phyloP scores from a whole-genome alignment of 2,329 filamentous ascomycete genomes.

The Fonsecaea pugnacius region DNA sequence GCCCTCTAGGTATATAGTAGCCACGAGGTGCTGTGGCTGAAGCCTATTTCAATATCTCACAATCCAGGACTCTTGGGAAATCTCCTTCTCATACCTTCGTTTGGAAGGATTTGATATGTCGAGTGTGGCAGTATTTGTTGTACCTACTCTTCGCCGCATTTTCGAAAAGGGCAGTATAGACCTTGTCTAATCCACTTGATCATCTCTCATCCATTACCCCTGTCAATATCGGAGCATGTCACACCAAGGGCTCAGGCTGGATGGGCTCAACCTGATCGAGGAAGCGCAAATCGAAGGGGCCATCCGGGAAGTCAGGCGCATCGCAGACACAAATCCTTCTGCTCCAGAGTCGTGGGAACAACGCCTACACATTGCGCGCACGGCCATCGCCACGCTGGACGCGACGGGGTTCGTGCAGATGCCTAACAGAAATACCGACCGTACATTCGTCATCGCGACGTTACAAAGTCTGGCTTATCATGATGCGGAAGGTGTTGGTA shows the following conservation, averaged over 20 bases:
- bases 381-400: slow-evolving; percentile 27
- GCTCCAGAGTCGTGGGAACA: slow-evolving; percentile 24
- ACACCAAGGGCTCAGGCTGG: slow-evolving; percentile 4
- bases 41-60: slow-evolving; percentile 1
- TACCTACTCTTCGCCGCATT: neutral
- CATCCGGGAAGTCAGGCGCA: slow-evolving; percentile 25
- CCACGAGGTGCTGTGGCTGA: slow-evolving; percentile 9
- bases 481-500: slow-evolving; percentile 53
- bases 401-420: slow-evolving; percentile 19
- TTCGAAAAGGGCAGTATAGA: slow-evolving; percentile 2
- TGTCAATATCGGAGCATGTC: slow-evolving; percentile 15
- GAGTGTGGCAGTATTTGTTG: neutral
- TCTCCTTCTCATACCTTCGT: neutral
- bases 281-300: slow-evolving; percentile 22
- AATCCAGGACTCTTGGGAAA: neutral
- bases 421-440: slow-evolving; percentile 22
- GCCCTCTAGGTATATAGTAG: slow-evolving; percentile 19
- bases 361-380: slow-evolving; percentile 21
- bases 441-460: slow-evolving; percentile 23
- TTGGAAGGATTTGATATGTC: slow-evolving; percentile 7
- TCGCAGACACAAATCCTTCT: slow-evolving; percentile 15
- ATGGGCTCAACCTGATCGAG: slow-evolving; percentile 11
- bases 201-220: neutral
- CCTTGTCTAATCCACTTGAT: neutral
- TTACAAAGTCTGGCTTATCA: slow-evolving; percentile 57